A percentile compares a stretch with the other conserved stretches of the same genome.
Conservation (phyloP, 495 filamentous ascomycete genomes). For the Penicillium cosmopolitanum region DNA sequence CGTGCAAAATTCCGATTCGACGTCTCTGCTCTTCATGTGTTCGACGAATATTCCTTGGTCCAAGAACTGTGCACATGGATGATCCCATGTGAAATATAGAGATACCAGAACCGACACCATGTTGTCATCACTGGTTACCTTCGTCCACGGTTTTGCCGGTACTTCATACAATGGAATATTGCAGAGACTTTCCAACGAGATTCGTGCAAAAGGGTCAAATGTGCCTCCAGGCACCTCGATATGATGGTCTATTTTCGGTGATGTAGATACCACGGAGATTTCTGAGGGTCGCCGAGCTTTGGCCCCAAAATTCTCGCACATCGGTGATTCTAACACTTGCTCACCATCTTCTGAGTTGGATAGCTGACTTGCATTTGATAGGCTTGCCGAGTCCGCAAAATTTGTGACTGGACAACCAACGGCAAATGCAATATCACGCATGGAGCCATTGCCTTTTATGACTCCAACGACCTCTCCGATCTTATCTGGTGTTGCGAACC, state of each 20-base stretch:
- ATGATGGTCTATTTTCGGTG: slow-evolving; percentile 19
- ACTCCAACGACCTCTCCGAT: slow-evolving; percentile 30
- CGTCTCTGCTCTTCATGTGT: slow-evolving; percentile 31
- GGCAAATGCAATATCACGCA: slow-evolving; percentile 29
- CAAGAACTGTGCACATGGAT: slow-evolving; percentile 41
- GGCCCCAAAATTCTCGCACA: background rate
- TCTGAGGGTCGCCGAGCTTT: slow-evolving; percentile 11
- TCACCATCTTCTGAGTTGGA: slow-evolving; percentile 19
- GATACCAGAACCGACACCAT: slow-evolving; percentile 53
- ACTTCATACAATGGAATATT: slow-evolving; percentile 42
- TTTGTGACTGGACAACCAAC: slow-evolving; percentile 24
- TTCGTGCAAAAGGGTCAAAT: slow-evolving; percentile 30
- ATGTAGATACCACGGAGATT: slow-evolving; percentile 15
- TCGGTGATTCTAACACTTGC: background rate
- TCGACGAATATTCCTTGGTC: slow-evolving; percentile 40
- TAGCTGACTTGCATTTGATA: slow-evolving; percentile 13
- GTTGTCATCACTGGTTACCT: slow-evolving; percentile 46
- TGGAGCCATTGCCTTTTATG: slow-evolving; percentile 29
- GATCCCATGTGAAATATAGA: slow-evolving; percentile 51
- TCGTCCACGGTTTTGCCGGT: slow-evolving; percentile 49
- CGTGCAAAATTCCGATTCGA: slow-evolving; percentile 37
- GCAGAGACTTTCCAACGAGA: slow-evolving; percentile 41
- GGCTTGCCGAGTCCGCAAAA: slow-evolving; percentile 21
- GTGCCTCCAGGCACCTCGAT: slow-evolving; percentile 11
- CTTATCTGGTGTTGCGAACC: slow-evolving; percentile 28